These are phyloP conservation scores for Globisporangium viniferum DNA, from an alignment of 352 stramenopile genomes.

Conservation along the genomic window DNA sequence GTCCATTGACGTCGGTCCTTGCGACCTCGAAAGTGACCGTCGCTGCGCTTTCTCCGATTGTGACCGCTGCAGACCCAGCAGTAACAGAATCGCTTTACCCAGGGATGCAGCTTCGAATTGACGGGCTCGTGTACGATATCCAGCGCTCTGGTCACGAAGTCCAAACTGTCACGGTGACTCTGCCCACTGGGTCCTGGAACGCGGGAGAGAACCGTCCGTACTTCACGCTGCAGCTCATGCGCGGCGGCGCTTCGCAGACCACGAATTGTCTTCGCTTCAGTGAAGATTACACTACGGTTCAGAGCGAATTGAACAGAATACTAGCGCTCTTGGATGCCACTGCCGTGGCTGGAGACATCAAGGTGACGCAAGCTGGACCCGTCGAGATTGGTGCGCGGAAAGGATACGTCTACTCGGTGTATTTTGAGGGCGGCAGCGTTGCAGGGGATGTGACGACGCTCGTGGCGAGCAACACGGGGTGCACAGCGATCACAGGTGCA, in stretches of 20 bases:
- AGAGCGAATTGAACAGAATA: constrained; percentile 23
- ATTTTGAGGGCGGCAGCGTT: constrained; percentile 87
- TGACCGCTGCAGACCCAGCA: constrained; percentile 22
- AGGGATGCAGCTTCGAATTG: constrained; percentile 85
- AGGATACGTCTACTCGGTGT: constrained; percentile 90
- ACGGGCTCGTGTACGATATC: constrained; percentile 85
- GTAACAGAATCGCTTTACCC: constrained; percentile 66
- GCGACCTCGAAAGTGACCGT: constrained; percentile 52
- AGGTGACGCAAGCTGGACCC: constrained; percentile 52
- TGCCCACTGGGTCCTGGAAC: constrained; percentile 28
- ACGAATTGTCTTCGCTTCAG: constrained; percentile 46
- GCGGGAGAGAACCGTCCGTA: constrained; percentile 10
- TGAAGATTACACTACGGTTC: constrained; percentile 19
- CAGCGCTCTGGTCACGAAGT: constrained; percentile 89
- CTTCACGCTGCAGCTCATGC: constrained; percentile 48
- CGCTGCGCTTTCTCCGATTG: constrained; percentile 39
- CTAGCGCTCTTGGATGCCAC: constrained; percentile 25
- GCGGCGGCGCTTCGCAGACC: constrained; percentile 26
- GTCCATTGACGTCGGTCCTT: constrained; percentile 41
- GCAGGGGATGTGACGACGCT: constrained; percentile 78
- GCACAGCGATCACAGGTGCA: constrained; percentile 24
- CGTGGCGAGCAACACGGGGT: constrained; percentile 19
- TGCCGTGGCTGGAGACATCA: constrained; percentile 31
- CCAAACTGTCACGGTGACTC: constrained; percentile 64
- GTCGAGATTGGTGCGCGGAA: constrained; percentile 35